These are phyloP conservation scores for Plectosphaerella plurivora DNA, from an alignment of 2,329 filamentous ascomycete species.

Conservation along the genomic window DNA sequence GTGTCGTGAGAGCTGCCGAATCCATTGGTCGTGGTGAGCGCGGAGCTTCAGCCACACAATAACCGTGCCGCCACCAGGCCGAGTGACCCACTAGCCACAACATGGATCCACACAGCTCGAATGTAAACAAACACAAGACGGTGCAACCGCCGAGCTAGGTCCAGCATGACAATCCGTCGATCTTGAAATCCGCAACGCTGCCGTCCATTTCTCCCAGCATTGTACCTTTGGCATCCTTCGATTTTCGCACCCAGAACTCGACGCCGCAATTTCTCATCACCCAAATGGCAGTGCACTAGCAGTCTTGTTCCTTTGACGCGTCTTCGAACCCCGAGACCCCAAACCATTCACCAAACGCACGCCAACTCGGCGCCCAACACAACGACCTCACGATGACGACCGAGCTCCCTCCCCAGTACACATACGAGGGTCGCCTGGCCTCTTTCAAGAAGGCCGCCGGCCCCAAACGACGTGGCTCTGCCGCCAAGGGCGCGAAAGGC, in stretches of 20 bases:
- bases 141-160: no score
- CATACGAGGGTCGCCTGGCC: slow-evolving; percentile 70
- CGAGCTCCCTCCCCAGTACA: slow-evolving; percentile 31
- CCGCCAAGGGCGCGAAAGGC: slow-evolving; percentile 49
- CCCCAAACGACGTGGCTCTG: slow-evolving; percentile 67
- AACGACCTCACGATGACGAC: slow-evolving; percentile 3
- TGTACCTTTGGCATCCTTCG: slow-evolving; percentile 7
- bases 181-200: no score
- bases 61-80: neutral
- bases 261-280: no score
- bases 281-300: no score
- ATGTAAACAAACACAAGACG: slow-evolving; percentile 13
- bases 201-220: neutral
- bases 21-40: no score
- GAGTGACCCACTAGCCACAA: slow-evolving; percentile 7
- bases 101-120: slow-evolving; percentile 8
- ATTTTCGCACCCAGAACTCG: slow-evolving; percentile 5
- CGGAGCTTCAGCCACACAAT: neutral
- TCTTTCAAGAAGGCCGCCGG: slow-evolving; percentile 69
- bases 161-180: no score
- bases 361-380: neutral
- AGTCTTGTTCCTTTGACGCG: neutral
- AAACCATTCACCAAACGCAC: neutral
- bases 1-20: no score
- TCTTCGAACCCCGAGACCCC: slow-evolving; percentile 3